Evolutionary conservation across 2,329 filamentous ascomycete species (phyloP).

Genomic region (Sporothrix dimorphospora): DNA sequence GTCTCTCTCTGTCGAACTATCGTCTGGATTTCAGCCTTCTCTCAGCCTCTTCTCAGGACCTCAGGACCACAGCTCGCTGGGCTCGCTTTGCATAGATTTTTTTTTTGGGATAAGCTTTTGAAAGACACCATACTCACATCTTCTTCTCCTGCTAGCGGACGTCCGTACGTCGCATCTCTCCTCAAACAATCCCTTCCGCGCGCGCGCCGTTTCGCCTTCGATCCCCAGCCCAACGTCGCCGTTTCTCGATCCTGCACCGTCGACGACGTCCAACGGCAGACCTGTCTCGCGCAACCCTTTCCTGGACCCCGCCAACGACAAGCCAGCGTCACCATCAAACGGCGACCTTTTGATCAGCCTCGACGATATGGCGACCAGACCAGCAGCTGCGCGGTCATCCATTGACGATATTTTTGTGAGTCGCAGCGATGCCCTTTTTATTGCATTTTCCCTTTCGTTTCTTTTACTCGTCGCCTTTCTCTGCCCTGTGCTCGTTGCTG

Average conservation of each 20-base stretch:
- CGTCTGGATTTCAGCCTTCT: neutral
- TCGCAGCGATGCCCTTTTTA: neutral
- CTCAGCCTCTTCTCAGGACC: neutral
- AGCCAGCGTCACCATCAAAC: neutral
- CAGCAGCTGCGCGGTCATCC: slow-evolving; percentile 11
- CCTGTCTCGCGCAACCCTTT: slow-evolving; percentile 31
- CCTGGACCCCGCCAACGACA: slow-evolving; percentile 26
- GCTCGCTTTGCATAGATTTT: slow-evolving; percentile 29
- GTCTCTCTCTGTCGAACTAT: neutral
- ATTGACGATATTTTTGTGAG: slow-evolving; percentile 31
- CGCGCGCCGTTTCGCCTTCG: slow-evolving; percentile 26
- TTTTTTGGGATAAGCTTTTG: neutral
- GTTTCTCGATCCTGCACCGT: slow-evolving; percentile 24
- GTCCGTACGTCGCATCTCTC: slow-evolving; percentile 33
- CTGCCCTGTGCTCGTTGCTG: neutral
- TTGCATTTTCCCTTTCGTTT: neutral
- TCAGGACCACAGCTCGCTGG: slow-evolving; percentile 29
- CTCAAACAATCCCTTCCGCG: slow-evolving; percentile 31
- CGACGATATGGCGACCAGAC: slow-evolving; percentile 25
- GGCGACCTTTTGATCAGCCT: slow-evolving; percentile 22
- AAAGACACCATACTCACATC: slow-evolving; percentile 27
- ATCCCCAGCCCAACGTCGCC: slow-evolving; percentile 28
- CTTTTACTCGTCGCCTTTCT: neutral
- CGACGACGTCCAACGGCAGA: slow-evolving; percentile 15
- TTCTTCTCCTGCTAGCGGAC: slow-evolving; percentile 30